Percentiles rank a stretch among this genome's conserved stretches.
Evolutionary conservation across 2,329 filamentous ascomycete species (phyloP).

Genomic region (Pseudocercospora pini-densiflorae): DNA sequence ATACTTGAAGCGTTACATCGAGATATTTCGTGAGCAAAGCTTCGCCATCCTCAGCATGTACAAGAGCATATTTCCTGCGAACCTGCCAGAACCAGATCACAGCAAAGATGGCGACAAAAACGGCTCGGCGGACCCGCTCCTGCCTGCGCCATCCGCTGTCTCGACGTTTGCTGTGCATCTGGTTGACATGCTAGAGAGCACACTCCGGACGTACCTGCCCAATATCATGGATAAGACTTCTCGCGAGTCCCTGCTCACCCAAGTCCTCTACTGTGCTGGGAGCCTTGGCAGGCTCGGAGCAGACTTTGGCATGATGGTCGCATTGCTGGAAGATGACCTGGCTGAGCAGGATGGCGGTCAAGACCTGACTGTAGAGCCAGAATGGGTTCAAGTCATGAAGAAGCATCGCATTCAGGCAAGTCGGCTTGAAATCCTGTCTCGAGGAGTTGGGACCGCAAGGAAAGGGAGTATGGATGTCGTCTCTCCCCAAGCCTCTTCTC

Average conservation of each 20-base stretch:
- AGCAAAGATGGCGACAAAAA: neutral
- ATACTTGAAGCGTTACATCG: slow-evolving; percentile 92
- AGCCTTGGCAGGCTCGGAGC: slow-evolving; percentile 88
- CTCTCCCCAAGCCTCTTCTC: slow-evolving; percentile 25
- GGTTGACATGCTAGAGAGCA: slow-evolving; percentile 78
- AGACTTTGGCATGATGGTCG: slow-evolving; percentile 89
- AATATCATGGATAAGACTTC: slow-evolving; percentile 79
- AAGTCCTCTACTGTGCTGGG: slow-evolving; percentile 90
- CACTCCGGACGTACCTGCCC: slow-evolving; percentile 75
- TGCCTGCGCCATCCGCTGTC: slow-evolving; percentile 73
- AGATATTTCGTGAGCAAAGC: slow-evolving; percentile 96
- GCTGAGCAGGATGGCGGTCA: slow-evolving; percentile 52
- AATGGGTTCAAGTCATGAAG: slow-evolving; percentile 90
- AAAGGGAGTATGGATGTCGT: slow-evolving; percentile 63
- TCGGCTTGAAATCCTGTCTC: slow-evolving; percentile 40
- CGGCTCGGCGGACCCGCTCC: slow-evolving; percentile 41
- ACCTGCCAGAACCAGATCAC: slow-evolving; percentile 45
- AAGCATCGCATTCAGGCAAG: slow-evolving; percentile 85
- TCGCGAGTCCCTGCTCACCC: slow-evolving; percentile 85
- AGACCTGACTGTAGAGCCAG: slow-evolving; percentile 55
- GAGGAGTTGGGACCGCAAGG: slow-evolving; percentile 37
- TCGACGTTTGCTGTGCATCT: slow-evolving; percentile 85
- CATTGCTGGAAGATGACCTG: slow-evolving; percentile 58
- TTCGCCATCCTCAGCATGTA: slow-evolving; percentile 96
- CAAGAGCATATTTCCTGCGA: slow-evolving; percentile 79